A percentile compares a stretch with the other conserved stretches of the same genome.
These are phyloP conservation scores for Pholiota microspora DNA, from an alignment of 768 basidiomycete species.

Conservation along the genomic window DNA sequence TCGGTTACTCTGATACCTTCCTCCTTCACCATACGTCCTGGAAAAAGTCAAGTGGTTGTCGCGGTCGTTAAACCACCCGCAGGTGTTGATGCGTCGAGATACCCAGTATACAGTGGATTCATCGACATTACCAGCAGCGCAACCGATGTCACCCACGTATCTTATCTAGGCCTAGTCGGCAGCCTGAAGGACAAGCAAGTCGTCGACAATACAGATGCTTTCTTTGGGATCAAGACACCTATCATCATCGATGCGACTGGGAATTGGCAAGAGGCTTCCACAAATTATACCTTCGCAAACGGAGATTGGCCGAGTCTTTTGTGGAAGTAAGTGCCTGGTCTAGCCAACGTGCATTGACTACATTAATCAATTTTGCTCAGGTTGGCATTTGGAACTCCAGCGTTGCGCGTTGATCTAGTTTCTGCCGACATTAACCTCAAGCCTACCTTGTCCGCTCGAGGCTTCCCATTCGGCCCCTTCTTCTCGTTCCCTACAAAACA, in stretches of 20 bases:
- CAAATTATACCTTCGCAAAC: slow-evolving; percentile 46
- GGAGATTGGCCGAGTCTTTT: slow-evolving; percentile 38
- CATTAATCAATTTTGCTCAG: slow-evolving; percentile 17
- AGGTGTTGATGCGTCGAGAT: slow-evolving; percentile 35
- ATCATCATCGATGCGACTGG: slow-evolving; percentile 37
- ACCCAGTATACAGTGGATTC: slow-evolving; percentile 61
- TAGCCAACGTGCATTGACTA: too few species aligned
- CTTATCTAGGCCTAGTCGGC: slow-evolving; percentile 42
- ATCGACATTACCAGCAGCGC: slow-evolving; percentile 38
- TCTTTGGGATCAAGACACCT: slow-evolving; percentile 43
- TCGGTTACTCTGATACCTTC: slow-evolving; percentile 41
- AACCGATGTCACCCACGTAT: slow-evolving; percentile 35
- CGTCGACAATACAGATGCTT: slow-evolving; percentile 46
- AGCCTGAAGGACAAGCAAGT: slow-evolving; percentile 46
- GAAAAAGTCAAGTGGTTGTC: slow-evolving; percentile 34
- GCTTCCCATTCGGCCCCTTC: slow-evolving; percentile 15
- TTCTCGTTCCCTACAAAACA: slow-evolving; percentile 35
- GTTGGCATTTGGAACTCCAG: slow-evolving; percentile 46
- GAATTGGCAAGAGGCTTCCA: slow-evolving; percentile 34
- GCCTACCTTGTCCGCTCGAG: slow-evolving; percentile 32
- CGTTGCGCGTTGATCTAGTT: slow-evolving; percentile 46
- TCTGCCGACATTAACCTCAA: slow-evolving; percentile 33
- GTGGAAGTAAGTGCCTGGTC: slow-evolving; percentile 34
- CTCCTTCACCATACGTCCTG: slow-evolving; percentile 44
- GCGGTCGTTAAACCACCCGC: slow-evolving; percentile 47